Percentiles rank a stretch among this genome's conserved stretches.
These are phyloP conservation scores for Paecilomyces dactylethromorphus DNA, from an alignment of 2,329 filamentous ascomycete species.

Conservation along the genomic window DNA sequence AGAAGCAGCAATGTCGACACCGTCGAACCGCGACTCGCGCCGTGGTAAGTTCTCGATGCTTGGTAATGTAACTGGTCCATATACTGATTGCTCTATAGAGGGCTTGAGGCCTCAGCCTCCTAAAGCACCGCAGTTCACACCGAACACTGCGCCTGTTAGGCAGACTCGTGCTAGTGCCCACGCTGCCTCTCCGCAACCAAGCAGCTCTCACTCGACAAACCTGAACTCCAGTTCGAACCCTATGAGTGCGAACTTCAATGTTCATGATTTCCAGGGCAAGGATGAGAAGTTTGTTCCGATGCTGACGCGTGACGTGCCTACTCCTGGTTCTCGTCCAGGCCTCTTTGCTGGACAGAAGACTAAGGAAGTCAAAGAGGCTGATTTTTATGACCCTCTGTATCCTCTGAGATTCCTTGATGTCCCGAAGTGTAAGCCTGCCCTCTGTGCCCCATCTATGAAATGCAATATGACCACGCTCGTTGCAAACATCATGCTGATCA, in stretches of 20 bases:
- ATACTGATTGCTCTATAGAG: slow-evolving; percentile 12
- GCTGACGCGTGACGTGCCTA: slow-evolving; percentile 34
- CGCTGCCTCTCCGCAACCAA: slow-evolving; percentile 27
- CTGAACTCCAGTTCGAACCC: slow-evolving; percentile 24
- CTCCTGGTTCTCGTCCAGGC: slow-evolving; percentile 37
- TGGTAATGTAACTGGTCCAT: background rate
- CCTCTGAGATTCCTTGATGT: slow-evolving; percentile 29
- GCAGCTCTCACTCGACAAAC: slow-evolving; percentile 15
- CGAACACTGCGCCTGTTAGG: slow-evolving; percentile 30
- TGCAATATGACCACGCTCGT: background rate
- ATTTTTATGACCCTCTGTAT: slow-evolving; percentile 34
- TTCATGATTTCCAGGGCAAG: slow-evolving; percentile 32
- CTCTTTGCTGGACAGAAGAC: slow-evolving; percentile 22
- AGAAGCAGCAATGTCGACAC: background rate
- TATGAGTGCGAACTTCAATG: slow-evolving; percentile 20
- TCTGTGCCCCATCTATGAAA: background rate
- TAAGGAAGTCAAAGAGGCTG: slow-evolving; percentile 26
- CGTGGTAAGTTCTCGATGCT: slow-evolving; percentile 14
- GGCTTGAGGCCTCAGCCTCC: slow-evolving; percentile 32
- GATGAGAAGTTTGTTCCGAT: slow-evolving; percentile 30
- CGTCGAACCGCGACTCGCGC: background rate
- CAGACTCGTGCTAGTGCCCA: slow-evolving; percentile 20
- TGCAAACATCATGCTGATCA: background rate
- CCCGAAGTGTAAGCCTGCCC: slow-evolving; percentile 24
- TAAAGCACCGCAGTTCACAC: slow-evolving; percentile 33